phyloP scores from a whole-genome alignment of 352 stramenopile species.

The Stephanocyclus meneghinianus region DNA sequence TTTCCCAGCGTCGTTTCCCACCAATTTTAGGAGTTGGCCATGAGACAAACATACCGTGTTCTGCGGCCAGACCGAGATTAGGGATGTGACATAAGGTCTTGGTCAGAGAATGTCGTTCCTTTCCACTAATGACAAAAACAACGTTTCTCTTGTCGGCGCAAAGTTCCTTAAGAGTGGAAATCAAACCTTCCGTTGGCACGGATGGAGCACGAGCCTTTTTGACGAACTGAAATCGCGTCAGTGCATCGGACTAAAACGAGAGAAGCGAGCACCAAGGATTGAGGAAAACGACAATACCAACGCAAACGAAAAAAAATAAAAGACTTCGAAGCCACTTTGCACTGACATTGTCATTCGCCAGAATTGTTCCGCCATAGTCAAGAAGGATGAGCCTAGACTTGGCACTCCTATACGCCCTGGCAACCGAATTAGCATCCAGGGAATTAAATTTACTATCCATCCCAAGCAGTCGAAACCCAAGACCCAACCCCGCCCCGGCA shows the following conservation, averaged over 20 bases:
- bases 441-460: constrained; percentile 95
- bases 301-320: neutral
- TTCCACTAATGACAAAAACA: constrained; percentile 98
- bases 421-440: constrained; percentile 89
- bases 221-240: constrained; percentile 73
- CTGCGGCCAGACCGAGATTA: constrained; percentile 93
- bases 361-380: constrained; percentile 98
- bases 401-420: constrained; percentile 86
- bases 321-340: neutral
- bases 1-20: constrained; percentile 78
- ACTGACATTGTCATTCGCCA: constrained; percentile 87
- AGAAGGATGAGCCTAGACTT: constrained; percentile 90
- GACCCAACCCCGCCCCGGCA: constrained; percentile 90
- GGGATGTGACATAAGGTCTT: constrained; percentile 91
- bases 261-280: constrained; percentile 3
- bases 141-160: constrained; percentile 93
- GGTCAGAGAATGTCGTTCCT: constrained; percentile 92
- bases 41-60: constrained; percentile 99
- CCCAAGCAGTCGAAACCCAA: constrained; percentile 94
- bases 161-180: constrained; percentile 89
- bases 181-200: constrained; percentile 82
- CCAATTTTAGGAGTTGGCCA: constrained; percentile 82
- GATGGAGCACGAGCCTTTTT: constrained; percentile 66
- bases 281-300: constrained; percentile 18
- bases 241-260: constrained; percentile 58